phyloP scores from a whole-genome alignment of 2,329 filamentous ascomycete genomes.

The Alternaria atra region DNA sequence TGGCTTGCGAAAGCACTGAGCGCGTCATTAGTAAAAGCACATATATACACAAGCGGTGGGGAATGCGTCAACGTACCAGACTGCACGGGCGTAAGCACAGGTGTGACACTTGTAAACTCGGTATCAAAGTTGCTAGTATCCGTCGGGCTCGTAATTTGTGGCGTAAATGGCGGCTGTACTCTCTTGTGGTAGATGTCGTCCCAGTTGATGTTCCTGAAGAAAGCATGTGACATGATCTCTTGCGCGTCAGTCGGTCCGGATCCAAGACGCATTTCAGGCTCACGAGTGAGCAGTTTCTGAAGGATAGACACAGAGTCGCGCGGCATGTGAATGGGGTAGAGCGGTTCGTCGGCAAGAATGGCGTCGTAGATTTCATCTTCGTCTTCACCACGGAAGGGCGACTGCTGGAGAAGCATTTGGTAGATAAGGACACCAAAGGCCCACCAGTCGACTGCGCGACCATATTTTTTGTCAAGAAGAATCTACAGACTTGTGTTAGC shows the following conservation, averaged over 20 bases:
- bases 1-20: conserved; percentile 91
- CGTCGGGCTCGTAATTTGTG: conserved; percentile 87
- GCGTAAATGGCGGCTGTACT: conserved; percentile 86
- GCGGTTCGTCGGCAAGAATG: conserved; percentile 93
- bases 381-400: conserved; percentile 97
- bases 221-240: conserved; percentile 98
- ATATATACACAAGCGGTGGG: not conserved
- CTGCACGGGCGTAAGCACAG: conserved; percentile 95
- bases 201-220: conserved; percentile 98
- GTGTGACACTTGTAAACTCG: conserved; percentile 98
- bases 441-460: conserved; percentile 98
- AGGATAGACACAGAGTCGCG: conserved; percentile 96
- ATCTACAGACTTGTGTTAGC: conserved; percentile 65
- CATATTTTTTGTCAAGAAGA: conserved; percentile 97
- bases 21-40: conserved; percentile 20
- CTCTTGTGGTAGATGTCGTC: conserved; percentile 98
- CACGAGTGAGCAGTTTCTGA: conserved; percentile 94
- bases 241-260: conserved; percentile 96
- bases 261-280: conserved; percentile 90
- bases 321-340: conserved; percentile 99
- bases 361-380: conserved; percentile 99
- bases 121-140: conserved; percentile 99
- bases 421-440: conserved; percentile 99
- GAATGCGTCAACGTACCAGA: conserved; percentile 73
- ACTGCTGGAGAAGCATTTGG: conserved; percentile 99